Conservation (phyloP, 495 filamentous ascomycete species). For the Penicillium daleae region DNA sequence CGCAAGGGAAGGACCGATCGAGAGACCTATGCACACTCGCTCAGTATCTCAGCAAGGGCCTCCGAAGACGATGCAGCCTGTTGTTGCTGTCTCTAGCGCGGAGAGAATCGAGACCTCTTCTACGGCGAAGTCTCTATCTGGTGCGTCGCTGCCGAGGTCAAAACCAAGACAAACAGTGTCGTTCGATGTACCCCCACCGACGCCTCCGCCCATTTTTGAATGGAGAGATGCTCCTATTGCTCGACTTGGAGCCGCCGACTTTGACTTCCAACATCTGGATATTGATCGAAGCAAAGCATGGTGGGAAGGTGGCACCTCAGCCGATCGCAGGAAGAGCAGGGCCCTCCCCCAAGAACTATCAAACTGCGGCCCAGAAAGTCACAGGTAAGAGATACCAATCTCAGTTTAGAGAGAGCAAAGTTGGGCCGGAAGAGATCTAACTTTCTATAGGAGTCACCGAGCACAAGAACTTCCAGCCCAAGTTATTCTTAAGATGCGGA, state of each 20-base stretch:
- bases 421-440: slow-evolving; percentile 20
- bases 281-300: slow-evolving; percentile 48
- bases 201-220: slow-evolving; percentile 49
- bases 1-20: slow-evolving; percentile 19
- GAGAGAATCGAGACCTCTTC: slow-evolving; percentile 25
- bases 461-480: slow-evolving; percentile 75
- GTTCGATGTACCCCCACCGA: slow-evolving; percentile 53
- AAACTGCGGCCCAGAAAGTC: slow-evolving; percentile 43
- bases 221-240: slow-evolving; percentile 47
- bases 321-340: slow-evolving; percentile 46
- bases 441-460: slow-evolving; percentile 26
- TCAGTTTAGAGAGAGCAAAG: background rate
- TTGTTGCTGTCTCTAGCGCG: slow-evolving; percentile 11
- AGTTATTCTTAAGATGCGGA: slow-evolving; percentile 84
- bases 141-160: slow-evolving; percentile 36
- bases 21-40: slow-evolving; percentile 12
- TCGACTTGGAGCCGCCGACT: slow-evolving; percentile 40
- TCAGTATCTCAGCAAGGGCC: slow-evolving; percentile 25
- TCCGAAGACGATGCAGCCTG: slow-evolving; percentile 9
- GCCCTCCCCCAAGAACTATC: slow-evolving; percentile 45
- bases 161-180: slow-evolving; percentile 48
- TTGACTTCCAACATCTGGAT: slow-evolving; percentile 49
- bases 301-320: slow-evolving; percentile 46
- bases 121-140: slow-evolving; percentile 24
- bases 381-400: slow-evolving; percentile 31